Evolutionary conservation across 352 stramenopile genomes (phyloP), one percentile per base, ranked within the genome.

Genomic region (Phytophthora syringae): DNA sequence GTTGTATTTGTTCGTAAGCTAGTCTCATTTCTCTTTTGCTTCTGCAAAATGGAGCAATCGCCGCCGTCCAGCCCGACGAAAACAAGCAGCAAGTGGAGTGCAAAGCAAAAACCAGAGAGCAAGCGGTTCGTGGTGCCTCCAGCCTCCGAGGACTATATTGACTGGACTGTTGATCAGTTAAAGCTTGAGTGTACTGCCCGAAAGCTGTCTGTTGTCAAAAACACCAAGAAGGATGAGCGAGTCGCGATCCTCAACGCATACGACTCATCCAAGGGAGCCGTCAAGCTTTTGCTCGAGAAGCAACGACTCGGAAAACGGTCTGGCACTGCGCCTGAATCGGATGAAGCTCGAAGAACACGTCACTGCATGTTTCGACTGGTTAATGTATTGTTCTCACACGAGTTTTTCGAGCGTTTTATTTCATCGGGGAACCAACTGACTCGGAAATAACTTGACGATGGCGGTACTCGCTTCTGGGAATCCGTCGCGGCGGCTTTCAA

Each of bases 381-480:
- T 4, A 39, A 16, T 16, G 32, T 39, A 3, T 5, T 39, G 5
- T 39, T 39, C 12, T 39, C 32, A 4, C 4, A 11, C 7, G 32
- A n/a, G 5, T 39, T 39, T 16, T 4, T 3, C 4, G 7, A 39
- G 12, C n/a, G n/a, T n/a, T 16, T 39, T 9, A 39, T 39, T n/a
- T 39, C 32, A 5, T 39, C 32, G 2, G 32, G 32, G 7, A 15
- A 58, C 6, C 4, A 47, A 6, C 48, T 59, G 3, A 56, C 48
- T 4, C 40, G 39, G 10, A 2, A 15, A 1, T 1, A 65, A 20
- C 12, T 58, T 15, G 48, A 48, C 24, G 57, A 56, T n/a, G 47
- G 48, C 3, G 37, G 39, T n/a, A n/a, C n/a, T 10, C 9, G 25
- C 0, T 58, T 65, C 42, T 65, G 57, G 57, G 48, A 53, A 10